A percentile compares a stretch with the other conserved stretches of the same genome.
Evolutionary conservation across 345 rosid genomes (phyloP).

Genomic region (Ceriops tagal): DNA sequence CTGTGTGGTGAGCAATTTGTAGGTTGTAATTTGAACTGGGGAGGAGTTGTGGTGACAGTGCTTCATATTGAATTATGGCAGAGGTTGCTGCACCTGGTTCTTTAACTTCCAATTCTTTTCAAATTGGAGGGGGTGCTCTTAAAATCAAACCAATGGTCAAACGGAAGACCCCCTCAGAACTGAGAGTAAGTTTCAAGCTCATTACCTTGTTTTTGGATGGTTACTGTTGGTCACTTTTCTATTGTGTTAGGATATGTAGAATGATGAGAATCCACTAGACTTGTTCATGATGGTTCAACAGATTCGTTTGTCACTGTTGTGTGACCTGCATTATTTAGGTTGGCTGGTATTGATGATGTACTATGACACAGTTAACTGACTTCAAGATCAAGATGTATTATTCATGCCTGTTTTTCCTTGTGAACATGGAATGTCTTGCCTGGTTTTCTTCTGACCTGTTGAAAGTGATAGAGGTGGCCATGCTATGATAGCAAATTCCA

Average conservation of each 20-base stretch:
- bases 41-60: conserved; percentile 4
- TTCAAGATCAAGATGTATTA: background rate
- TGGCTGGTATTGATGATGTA: too few relatives aligned
- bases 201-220: conserved; percentile 1
- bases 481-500: background rate
- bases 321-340: too few relatives aligned
- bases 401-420: background rate
- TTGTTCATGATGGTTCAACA: background rate
- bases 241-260: too few relatives aligned
- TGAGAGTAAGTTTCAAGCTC: conserved; percentile 50
- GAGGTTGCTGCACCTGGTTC: conserved; percentile 59
- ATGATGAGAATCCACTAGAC: background rate
- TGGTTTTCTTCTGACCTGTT: background rate
- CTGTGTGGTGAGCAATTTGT: background rate
- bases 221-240: background rate
- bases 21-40: conserved; percentile 18
- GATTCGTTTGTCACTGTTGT: background rate
- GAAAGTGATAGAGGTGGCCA: too few relatives aligned
- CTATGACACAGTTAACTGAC: too few relatives aligned
- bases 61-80: conserved; percentile 40
- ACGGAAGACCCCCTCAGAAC: conserved; percentile 84
- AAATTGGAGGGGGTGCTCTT: conserved; percentile 39
- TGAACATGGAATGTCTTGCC: background rate
- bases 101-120: conserved; percentile 43
- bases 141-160: conserved; percentile 40